Conservation (phyloP, 768 basidiomycete species). For the Trametes meyenii region DNA sequence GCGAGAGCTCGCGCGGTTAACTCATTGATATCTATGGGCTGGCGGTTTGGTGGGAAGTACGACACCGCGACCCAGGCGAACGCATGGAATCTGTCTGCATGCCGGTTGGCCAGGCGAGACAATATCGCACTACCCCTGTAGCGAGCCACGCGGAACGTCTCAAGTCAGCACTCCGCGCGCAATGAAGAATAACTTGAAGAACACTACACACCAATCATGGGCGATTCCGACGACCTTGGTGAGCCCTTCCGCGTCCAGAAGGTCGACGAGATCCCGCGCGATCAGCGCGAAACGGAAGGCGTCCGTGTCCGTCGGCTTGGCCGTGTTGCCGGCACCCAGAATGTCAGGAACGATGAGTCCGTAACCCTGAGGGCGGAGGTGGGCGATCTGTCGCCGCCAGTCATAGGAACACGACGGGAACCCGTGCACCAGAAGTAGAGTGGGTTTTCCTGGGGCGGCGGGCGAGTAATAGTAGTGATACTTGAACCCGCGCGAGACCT, state of each 20-base stretch:
- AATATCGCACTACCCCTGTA: not conserved
- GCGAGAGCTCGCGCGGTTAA: slow-evolving; percentile 28
- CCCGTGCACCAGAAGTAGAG: slow-evolving; percentile 48
- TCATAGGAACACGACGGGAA: slow-evolving; percentile 45
- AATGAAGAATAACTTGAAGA: not conserved
- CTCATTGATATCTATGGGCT: slow-evolving; percentile 30
- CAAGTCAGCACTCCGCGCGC: not conserved
- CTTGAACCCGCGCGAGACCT: slow-evolving; percentile 36
- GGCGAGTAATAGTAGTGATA: slow-evolving; percentile 40
- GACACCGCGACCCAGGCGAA: slow-evolving; percentile 41
- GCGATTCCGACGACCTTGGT: slow-evolving; percentile 37
- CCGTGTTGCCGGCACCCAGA: slow-evolving; percentile 49
- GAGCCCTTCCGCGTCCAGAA: slow-evolving; percentile 37
- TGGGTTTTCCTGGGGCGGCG: slow-evolving; percentile 35
- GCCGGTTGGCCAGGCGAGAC: slow-evolving; percentile 16
- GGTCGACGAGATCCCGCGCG: slow-evolving; percentile 37
- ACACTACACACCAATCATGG: slow-evolving; percentile 36
- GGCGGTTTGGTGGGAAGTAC: slow-evolving; percentile 34
- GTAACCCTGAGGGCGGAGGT: slow-evolving; percentile 44
- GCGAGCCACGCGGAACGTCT: not conserved
- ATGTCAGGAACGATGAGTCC: slow-evolving; percentile 50
- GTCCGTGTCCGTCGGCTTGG: slow-evolving; percentile 40
- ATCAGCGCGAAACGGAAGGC: slow-evolving; percentile 32
- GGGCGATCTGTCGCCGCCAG: slow-evolving; percentile 45
- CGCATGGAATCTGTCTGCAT: slow-evolving; percentile 44